These are phyloP conservation scores for Leccinum griseonigrum DNA, from an alignment of 1,284 basidiomycete species.

Conservation along the genomic window DNA sequence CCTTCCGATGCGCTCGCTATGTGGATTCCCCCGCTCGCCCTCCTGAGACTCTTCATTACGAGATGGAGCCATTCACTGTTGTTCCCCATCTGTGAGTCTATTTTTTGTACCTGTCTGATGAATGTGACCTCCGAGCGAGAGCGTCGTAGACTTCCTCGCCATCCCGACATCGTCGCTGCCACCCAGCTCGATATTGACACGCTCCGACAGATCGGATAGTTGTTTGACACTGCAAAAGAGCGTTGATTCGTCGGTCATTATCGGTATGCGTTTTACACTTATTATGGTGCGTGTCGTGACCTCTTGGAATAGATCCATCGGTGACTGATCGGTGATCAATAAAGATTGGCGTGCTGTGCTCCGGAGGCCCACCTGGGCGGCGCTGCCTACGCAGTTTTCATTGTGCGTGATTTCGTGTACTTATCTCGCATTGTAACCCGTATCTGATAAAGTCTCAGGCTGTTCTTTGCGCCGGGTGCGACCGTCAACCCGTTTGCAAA, in stretches of 20 bases:
- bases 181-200: slow-evolving; percentile 60
- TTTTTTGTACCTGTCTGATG: background rate
- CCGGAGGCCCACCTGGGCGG: slow-evolving; percentile 68
- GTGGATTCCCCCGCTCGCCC: slow-evolving; percentile 74
- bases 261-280: slow-evolving; percentile 80
- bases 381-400: slow-evolving; percentile 80
- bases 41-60: slow-evolving; percentile 82
- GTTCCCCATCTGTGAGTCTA: slow-evolving; percentile 81
- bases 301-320: background rate
- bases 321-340: background rate
- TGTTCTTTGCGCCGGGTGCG: slow-evolving; percentile 59
- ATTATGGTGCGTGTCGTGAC: slow-evolving; percentile 54
- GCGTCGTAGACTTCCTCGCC: slow-evolving; percentile 70
- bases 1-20: slow-evolving; percentile 76
- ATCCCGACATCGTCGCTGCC: slow-evolving; percentile 73
- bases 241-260: slow-evolving; percentile 54
- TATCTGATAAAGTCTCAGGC: slow-evolving; percentile 33
- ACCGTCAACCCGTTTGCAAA: slow-evolving; percentile 32
- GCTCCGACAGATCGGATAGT: slow-evolving; percentile 75
- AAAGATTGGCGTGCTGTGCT: slow-evolving; percentile 39
- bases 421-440: background rate
- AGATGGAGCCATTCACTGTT: slow-evolving; percentile 86
- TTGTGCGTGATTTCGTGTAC: slow-evolving; percentile 41
- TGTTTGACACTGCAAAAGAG: slow-evolving; percentile 71
- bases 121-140: background rate